These are phyloP conservation scores for Fusarium cicatricum DNA, from an alignment of 2,329 filamentous ascomycete species.

Conservation along the genomic window DNA sequence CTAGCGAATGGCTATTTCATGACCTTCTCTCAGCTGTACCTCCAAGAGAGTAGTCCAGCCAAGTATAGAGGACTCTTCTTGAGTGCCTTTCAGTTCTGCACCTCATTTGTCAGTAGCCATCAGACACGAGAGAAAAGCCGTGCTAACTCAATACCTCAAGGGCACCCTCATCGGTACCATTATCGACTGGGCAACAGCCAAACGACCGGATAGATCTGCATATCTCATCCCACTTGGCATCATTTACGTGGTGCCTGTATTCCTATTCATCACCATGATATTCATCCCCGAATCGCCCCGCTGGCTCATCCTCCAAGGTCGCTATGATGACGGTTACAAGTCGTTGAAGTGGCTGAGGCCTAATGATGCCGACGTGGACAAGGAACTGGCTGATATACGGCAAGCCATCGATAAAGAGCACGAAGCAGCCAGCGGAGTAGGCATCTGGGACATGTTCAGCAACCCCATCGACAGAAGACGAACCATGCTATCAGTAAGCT, in stretches of 20 bases:
- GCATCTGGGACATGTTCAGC: slow-evolving; percentile 33
- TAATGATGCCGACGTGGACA: slow-evolving; percentile 7
- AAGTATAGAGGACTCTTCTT: slow-evolving; percentile 36
- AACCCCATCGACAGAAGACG: slow-evolving; percentile 28
- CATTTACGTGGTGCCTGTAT: slow-evolving; percentile 27
- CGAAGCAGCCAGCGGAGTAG: slow-evolving; percentile 15
- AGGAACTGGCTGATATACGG: slow-evolving; percentile 24
- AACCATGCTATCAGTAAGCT: slow-evolving; percentile 28
- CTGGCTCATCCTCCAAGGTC: slow-evolving; percentile 34
- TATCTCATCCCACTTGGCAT: slow-evolving; percentile 34
- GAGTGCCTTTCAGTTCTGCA: slow-evolving; percentile 34
- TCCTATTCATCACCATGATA: slow-evolving; percentile 17
- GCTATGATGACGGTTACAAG: slow-evolving; percentile 28
- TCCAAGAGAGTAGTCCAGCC: slow-evolving; percentile 33
- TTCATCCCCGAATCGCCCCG: slow-evolving; percentile 37
- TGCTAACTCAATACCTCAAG: not conserved
- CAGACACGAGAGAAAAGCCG: too few relatives aligned
- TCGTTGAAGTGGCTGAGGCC: slow-evolving; percentile 31
- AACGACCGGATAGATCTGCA: slow-evolving; percentile 30
- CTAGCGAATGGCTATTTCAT: slow-evolving; percentile 38
- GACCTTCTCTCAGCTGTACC: slow-evolving; percentile 36
- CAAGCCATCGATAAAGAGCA: slow-evolving; percentile 28
- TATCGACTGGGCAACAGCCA: slow-evolving; percentile 35
- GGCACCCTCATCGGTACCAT: slow-evolving; percentile 35
- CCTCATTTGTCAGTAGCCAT: slow-evolving; percentile 35